These are phyloP conservation scores for Oligophagozyma castellii DNA, from an alignment of 1,139 yeast genomes.

Conservation along the genomic window DNA sequence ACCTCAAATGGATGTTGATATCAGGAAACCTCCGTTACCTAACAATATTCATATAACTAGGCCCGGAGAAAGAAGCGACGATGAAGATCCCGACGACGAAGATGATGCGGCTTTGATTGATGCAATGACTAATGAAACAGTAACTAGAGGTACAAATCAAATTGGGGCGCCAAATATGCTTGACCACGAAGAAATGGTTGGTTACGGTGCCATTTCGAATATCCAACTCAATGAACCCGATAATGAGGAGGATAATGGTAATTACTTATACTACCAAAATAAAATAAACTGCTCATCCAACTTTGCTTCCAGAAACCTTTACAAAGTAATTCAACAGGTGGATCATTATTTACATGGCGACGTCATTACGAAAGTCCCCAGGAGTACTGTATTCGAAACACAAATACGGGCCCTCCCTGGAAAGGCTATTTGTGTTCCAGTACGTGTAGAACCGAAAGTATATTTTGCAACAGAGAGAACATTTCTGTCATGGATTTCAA, in stretches of 20 bases:
- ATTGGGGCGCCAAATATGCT: slow-evolving; percentile 26
- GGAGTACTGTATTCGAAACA: slow-evolving; percentile 65
- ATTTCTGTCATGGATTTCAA: slow-evolving; percentile 62
- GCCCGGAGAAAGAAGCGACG: slow-evolving; percentile 25
- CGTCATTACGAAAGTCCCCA: slow-evolving; percentile 60
- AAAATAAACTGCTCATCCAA: slow-evolving; percentile 17
- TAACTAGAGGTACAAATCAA: slow-evolving; percentile 5
- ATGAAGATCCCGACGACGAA: slow-evolving; percentile 30
- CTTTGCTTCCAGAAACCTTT: slow-evolving; percentile 10
- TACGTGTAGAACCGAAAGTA: slow-evolving; percentile 74
- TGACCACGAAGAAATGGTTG: slow-evolving; percentile 38
- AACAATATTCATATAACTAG: slow-evolving; percentile 27
- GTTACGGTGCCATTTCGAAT: slow-evolving; percentile 30
- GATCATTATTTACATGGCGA: slow-evolving; percentile 48
- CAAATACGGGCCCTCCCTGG: slow-evolving; percentile 62
- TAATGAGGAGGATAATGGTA: too few relatives aligned
- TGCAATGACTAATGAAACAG: slow-evolving; percentile 9
- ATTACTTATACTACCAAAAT: slow-evolving; percentile 15
- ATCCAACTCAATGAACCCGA: slow-evolving; percentile 16
- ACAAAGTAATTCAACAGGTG: slow-evolving; percentile 12
- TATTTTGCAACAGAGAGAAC: slow-evolving; percentile 80
- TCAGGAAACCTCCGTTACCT: slow-evolving; percentile 71
- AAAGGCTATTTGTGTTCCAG: slow-evolving; percentile 60
- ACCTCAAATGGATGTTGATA: slow-evolving; percentile 96
- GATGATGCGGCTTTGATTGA: slow-evolving; percentile 24